phyloP scores from a whole-genome alignment of 2,329 filamentous ascomycete species.

The Penicillium sp. region DNA sequence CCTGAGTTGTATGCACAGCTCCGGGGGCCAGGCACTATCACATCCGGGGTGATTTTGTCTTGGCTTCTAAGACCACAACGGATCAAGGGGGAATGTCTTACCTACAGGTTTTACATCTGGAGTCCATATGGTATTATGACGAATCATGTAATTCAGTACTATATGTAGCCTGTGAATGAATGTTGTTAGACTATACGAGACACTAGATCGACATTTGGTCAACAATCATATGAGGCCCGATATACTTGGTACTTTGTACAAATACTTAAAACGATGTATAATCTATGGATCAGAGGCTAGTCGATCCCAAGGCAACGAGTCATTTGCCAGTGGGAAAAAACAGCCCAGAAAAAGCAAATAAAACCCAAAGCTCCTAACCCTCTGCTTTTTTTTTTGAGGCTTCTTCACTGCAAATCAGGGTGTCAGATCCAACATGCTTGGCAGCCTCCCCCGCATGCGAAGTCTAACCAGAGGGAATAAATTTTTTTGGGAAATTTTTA shows the following conservation, averaged over 20 bases:
- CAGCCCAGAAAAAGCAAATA: neutral
- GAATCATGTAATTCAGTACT: slow-evolving; percentile 4
- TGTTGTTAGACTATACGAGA: neutral
- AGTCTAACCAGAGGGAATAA: slow-evolving; percentile 13
- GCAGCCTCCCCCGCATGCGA: slow-evolving; percentile 29
- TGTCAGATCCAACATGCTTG: slow-evolving; percentile 23
- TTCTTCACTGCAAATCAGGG: slow-evolving; percentile 27
- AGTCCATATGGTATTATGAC: neutral
- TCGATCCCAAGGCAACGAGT: slow-evolving; percentile 2
- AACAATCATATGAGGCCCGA: neutral
- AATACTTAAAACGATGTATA: too few species aligned
- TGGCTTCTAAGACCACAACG: neutral
- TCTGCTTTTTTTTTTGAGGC: slow-evolving; percentile 5
- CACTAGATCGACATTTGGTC: neutral
- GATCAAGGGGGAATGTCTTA: slow-evolving; percentile 9
- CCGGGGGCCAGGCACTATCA: neutral
- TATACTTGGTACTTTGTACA: too few species aligned
- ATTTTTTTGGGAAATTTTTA: too few species aligned
- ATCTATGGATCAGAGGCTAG: neutral
- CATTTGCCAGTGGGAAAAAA: neutral
- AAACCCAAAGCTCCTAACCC: slow-evolving; percentile 1
- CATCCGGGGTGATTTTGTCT: slow-evolving; percentile 1
- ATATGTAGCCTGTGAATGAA: neutral
- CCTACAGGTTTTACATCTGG: slow-evolving; percentile 1
- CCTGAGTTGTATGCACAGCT: neutral